Evolutionary conservation across 2,329 filamentous ascomycete genomes (phyloP), one percentile per base, ranked within the genome.

Genomic region (Talaromyces sp.): DNA sequence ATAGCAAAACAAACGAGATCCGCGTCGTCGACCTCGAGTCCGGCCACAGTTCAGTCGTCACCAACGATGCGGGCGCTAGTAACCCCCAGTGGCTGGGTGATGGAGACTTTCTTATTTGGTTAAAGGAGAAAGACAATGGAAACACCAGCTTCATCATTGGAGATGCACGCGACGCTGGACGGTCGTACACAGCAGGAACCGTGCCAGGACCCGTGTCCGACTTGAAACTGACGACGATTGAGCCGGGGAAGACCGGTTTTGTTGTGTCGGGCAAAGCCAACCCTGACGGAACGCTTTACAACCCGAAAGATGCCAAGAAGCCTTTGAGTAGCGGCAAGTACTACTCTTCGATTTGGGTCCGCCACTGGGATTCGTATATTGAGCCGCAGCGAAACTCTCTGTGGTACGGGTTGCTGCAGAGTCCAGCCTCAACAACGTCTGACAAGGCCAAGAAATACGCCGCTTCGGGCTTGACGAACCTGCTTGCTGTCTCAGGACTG

Each of bases 361-460:
- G 82, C 39, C 81, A 83, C 65, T 84, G 82, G 82, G 82, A 84
- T 65, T 70, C 75, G 6, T 84, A 80, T 65, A 69, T 81, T 15
- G 75, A 77, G 25, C 76, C 78, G n/a, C 75, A 83, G 67, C 77
- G 74, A 58, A 81, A 81, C 64, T 69, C 80, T 0, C 78, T 84
- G 52, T 84, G 77, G 69, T 80, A 78, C 66, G 81, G 78, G 27
- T 68, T 81, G 42, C 70, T 84, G 17, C 72, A 77, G 64, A 75
- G 72, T 60, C 69, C 73, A 19, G 71, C 76, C 15, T 69, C 73
- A 11, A 72, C 77, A 3, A 71, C 71, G 9, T 73, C 72, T 19
- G 68, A 74, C 32, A 71, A 72, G 57, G 73, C 75, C 17, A 73
- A 74, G 19, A 75, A 72, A 58, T 77, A 74, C 60, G 67, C 71